Base-by-base conservation (phyloP, 2,329 filamentous ascomycete species). In the Cladosporium sp. region DNA sequence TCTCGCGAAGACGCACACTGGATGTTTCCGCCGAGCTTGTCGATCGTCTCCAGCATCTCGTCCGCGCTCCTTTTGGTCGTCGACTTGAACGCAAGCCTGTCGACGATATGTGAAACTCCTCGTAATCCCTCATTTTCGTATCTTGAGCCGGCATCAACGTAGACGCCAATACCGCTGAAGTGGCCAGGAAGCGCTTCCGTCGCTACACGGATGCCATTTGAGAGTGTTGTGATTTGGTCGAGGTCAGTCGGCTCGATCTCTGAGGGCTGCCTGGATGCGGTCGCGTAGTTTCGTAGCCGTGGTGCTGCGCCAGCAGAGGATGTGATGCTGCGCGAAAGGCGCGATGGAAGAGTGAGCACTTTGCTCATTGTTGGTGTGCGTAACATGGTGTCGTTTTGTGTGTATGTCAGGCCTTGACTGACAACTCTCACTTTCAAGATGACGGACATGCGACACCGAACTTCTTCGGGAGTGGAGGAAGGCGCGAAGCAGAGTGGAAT, bases 1-100 rank as follows among this genome's bases (percentile, higher is more conserved):
- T 99, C 94, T 63, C 94, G 83, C 1, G 91, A 96, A 1, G 92
- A 97, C 10, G 93, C 92, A 76, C 94, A 99, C 76, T 97, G 92
- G 59, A 99, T 93, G 72, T 97, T 97, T 32, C 94, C 94, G 35
- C 94, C 94, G 3, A 99, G 79, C 0, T 86, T 87, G 75, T 97
- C 94, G 34, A 97, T 82, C 34, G 86, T 81, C 73, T 96, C 91
- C 19, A 96, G 79, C 86, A 97, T 94, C 65, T 91, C 80, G 74
- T 97, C 92, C 57, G 86, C 85, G 0, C 84, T 84, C 60, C 86
- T 85, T 35, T 79, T 78, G 34, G 82, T 82, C 0, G 94, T 97
- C 20, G 84, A 86, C 68, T 97, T 97, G 82, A 97, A 99, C 32
- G 94, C 94, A 37, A 99, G 76, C 4, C 94, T 84, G 74, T 99